A percentile compares a stretch with the other conserved stretches of the same genome.
These are phyloP conservation scores for Aspergillus sparsus DNA, from an alignment of 495 filamentous ascomycete genomes.

Conservation along the genomic window DNA sequence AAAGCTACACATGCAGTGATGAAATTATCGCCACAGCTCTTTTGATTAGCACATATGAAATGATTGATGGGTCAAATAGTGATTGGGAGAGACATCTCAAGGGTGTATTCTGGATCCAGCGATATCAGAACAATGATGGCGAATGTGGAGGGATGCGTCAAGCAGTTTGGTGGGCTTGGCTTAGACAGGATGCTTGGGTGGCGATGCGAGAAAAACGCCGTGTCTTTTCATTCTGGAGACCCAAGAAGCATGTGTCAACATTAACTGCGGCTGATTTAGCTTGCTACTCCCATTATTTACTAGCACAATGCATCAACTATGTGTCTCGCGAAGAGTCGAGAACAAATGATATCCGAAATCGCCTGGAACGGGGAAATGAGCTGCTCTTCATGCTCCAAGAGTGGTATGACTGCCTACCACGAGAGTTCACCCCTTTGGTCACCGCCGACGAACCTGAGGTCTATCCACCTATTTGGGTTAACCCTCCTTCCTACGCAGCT, in stretches of 20 bases:
- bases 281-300: slow-evolving; percentile 13
- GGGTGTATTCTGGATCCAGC: slow-evolving; percentile 34
- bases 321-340: slow-evolving; percentile 19
- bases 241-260: slow-evolving; percentile 23
- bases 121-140: slow-evolving; percentile 30
- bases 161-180: slow-evolving; percentile 37
- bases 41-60: slow-evolving; percentile 33
- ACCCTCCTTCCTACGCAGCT: slow-evolving; percentile 31
- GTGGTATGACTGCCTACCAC: slow-evolving; percentile 31
- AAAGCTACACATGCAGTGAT: slow-evolving; percentile 24
- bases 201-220: slow-evolving; percentile 33
- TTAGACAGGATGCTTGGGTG: slow-evolving; percentile 35
- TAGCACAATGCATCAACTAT: slow-evolving; percentile 25
- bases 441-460: slow-evolving; percentile 12
- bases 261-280: slow-evolving; percentile 17
- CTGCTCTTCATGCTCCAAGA: slow-evolving; percentile 30
- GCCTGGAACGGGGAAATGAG: slow-evolving; percentile 23
- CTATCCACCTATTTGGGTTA: slow-evolving; percentile 36
- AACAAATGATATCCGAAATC: slow-evolving; percentile 16
- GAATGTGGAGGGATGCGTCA: slow-evolving; percentile 32
- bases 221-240: slow-evolving; percentile 29
- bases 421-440: slow-evolving; percentile 29
- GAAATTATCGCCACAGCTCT: slow-evolving; percentile 31
- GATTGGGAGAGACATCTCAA: slow-evolving; percentile 35
- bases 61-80: slow-evolving; percentile 32